phyloP scores from a whole-genome alignment of 306 rosid species.

The Dryas octopetala region DNA sequence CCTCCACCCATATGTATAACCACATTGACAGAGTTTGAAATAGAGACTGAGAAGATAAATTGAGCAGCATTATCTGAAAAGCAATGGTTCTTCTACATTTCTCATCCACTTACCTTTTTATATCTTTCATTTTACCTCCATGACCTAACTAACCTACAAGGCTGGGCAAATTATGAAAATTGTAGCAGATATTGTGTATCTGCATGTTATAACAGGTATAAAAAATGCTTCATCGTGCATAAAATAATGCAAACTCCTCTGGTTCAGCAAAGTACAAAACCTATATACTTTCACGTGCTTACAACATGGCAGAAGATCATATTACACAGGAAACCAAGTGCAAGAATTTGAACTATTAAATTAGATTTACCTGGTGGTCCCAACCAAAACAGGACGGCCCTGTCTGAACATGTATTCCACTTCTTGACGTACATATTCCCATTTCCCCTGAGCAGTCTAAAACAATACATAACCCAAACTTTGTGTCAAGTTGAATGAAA shows the following conservation, averaged over 20 bases:
- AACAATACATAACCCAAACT: slow-evolving; percentile 25
- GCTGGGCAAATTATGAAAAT: background rate
- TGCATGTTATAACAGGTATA: background rate
- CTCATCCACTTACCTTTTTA: background rate
- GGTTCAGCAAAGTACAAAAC: slow-evolving; percentile 3
- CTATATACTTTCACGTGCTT: background rate
- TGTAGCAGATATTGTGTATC: background rate
- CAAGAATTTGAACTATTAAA: background rate
- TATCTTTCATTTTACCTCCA: background rate
- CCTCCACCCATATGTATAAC: background rate
- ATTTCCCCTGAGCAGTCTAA: slow-evolving; percentile 93
- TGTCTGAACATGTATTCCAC: slow-evolving; percentile 86
- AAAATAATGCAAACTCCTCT: background rate
- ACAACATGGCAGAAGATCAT: background rate
- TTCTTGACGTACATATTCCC: slow-evolving; percentile 92
- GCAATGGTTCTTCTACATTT: background rate
- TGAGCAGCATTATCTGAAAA: background rate
- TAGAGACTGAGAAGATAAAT: background rate
- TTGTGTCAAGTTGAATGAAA: slow-evolving; percentile 26
- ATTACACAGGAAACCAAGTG: background rate
- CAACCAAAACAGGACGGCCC: slow-evolving; percentile 96
- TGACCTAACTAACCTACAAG: background rate
- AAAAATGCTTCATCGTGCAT: slow-evolving; percentile 1
- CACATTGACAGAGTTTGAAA: background rate
- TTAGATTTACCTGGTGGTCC: slow-evolving; percentile 77